These are phyloP conservation scores for Claviceps capensis DNA, from an alignment of 2,329 filamentous ascomycete species.

Conservation along the genomic window DNA sequence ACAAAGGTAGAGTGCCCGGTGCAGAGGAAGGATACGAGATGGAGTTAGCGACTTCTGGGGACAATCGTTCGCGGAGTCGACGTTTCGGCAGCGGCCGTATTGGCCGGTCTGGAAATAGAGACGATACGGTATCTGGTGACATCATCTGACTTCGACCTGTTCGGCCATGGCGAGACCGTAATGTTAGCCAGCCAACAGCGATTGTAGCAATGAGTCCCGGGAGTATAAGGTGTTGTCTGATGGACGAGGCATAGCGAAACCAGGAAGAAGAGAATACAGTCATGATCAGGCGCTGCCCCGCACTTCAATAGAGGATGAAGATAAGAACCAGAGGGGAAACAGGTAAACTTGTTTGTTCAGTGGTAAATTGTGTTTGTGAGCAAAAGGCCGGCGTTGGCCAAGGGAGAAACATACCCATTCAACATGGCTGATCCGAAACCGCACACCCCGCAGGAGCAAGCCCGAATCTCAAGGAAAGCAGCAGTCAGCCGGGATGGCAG, in stretches of 20 bases:
- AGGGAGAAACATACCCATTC: slow-evolving; percentile 27
- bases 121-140: slow-evolving; percentile 64
- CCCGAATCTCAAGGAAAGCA: slow-evolving; percentile 6
- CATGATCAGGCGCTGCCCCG: slow-evolving; percentile 4
- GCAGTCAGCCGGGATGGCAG: slow-evolving; percentile 3
- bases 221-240: slow-evolving; percentile 6
- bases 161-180: slow-evolving; percentile 7
- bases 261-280: not conserved
- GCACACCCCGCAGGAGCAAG: slow-evolving; percentile 11
- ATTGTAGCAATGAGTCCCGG: slow-evolving; percentile 7
- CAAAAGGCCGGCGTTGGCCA: slow-evolving; percentile 3
- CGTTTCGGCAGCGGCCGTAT: slow-evolving; percentile 88
- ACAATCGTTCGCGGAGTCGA: slow-evolving; percentile 73
- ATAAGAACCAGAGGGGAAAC: not conserved
- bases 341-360: not conserved
- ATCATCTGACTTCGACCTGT: slow-evolving; percentile 38
- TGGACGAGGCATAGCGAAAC: slow-evolving; percentile 2
- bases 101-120: slow-evolving; percentile 74
- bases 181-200: slow-evolving; percentile 17
- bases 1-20: slow-evolving; percentile 58
- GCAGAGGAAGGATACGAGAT: slow-evolving; percentile 72
- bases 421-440: slow-evolving; percentile 8
- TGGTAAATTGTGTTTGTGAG: not conserved
- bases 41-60: slow-evolving; percentile 67
- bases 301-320: slow-evolving; percentile 3